Percentiles rank a stretch among this genome's conserved stretches.
These are phyloP conservation scores for Lactifluus volemus DNA, from an alignment of 768 basidiomycete species.

Conservation along the genomic window DNA sequence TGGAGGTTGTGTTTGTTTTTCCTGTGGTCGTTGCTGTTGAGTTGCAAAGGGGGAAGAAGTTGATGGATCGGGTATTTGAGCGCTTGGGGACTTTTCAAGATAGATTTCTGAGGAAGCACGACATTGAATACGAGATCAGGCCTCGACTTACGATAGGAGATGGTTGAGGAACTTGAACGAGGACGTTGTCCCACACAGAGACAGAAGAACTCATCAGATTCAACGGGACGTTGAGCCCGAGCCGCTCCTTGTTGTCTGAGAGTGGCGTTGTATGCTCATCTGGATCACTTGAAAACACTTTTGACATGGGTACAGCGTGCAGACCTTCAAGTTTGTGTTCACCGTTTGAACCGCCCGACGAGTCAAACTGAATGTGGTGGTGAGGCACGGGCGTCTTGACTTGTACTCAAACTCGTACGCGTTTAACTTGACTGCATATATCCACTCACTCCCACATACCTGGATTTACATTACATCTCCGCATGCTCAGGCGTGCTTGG, in stretches of 20 bases:
- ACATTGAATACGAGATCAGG: slow-evolving; percentile 17
- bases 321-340: neutral
- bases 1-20: neutral
- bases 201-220: slow-evolving; percentile 1
- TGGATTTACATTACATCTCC: neutral
- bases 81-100: slow-evolving; percentile 14
- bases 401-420: too few relatives aligned
- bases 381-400: too few relatives aligned
- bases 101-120: slow-evolving; percentile 9
- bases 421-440: neutral
- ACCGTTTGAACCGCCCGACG: too few relatives aligned
- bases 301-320: neutral
- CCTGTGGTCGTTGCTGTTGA: neutral
- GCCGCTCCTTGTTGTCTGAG: slow-evolving; percentile 14
- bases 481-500: slow-evolving; percentile 61
- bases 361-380: too few relatives aligned
- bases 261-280: slow-evolving; percentile 15
- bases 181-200: slow-evolving; percentile 2
- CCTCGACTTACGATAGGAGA: slow-evolving; percentile 13
- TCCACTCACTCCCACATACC: neutral
- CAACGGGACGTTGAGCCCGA: slow-evolving; percentile 2
- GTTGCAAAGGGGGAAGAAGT: neutral
- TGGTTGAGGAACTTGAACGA: neutral
- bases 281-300: slow-evolving; percentile 7
- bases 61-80: neutral